These are phyloP conservation scores for Flaveria trinervia DNA, from an alignment of 129 eudicot genomes.

Conservation along the genomic window DNA sequence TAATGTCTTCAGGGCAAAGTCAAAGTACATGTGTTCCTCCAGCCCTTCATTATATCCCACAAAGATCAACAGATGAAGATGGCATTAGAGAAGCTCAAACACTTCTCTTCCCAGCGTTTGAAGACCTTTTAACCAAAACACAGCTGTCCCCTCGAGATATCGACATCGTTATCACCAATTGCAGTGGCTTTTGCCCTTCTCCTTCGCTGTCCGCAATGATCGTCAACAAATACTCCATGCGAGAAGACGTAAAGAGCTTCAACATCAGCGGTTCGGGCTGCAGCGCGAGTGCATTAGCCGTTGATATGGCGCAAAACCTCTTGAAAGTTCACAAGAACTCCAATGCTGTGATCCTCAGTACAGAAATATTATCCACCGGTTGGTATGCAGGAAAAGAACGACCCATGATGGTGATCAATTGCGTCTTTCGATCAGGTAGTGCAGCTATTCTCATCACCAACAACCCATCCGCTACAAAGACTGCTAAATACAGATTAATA, in stretches of 20 bases:
- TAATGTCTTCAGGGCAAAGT: slow-evolving; percentile 61
- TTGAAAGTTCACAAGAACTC: slow-evolving; percentile 48
- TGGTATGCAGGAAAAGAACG: slow-evolving; percentile 72
- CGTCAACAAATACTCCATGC: slow-evolving; percentile 48
- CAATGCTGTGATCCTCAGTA: slow-evolving; percentile 64
- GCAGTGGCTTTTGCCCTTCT: slow-evolving; percentile 66
- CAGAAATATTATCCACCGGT: slow-evolving; percentile 70
- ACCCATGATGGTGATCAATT: slow-evolving; percentile 59
- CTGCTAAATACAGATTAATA: slow-evolving; percentile 53
- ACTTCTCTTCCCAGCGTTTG: slow-evolving; percentile 56
- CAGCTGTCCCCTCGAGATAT: slow-evolving; percentile 43
- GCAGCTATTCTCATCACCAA: slow-evolving; percentile 64
- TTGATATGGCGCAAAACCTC: slow-evolving; percentile 57
- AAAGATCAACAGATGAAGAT: slow-evolving; percentile 45
- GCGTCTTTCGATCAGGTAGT: slow-evolving; percentile 70
- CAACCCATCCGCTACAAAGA: slow-evolving; percentile 29
- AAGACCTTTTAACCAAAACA: slow-evolving; percentile 59
- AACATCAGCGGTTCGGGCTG: slow-evolving; percentile 87
- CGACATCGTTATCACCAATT: slow-evolving; percentile 66
- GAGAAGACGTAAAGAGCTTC: slow-evolving; percentile 60
- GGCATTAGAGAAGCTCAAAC: slow-evolving; percentile 51
- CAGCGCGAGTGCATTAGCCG: slow-evolving; percentile 67
- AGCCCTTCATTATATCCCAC: slow-evolving; percentile 59
- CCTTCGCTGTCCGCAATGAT: slow-evolving; percentile 65
- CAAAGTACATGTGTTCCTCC: slow-evolving; percentile 59